A percentile compares a stretch with the other conserved stretches of the same genome.
phyloP scores from a whole-genome alignment of 257 asterid genomes.

The Plantago ovata region DNA sequence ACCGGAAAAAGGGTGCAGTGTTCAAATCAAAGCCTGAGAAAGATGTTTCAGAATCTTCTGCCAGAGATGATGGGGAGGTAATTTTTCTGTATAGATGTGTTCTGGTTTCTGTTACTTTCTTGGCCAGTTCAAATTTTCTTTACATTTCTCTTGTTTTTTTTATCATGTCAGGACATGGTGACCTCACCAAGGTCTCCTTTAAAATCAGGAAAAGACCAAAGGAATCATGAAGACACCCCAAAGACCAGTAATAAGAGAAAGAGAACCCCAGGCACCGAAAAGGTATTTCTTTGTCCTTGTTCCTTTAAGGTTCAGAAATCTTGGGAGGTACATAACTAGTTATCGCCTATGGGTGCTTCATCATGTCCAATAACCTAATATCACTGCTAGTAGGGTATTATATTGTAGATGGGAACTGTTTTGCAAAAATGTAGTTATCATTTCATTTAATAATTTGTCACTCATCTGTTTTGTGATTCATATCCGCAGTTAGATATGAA shows the following conservation, averaged over 20 bases:
- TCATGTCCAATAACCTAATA: too few species aligned
- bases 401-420: conserved; percentile 1
- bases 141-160: conserved; percentile 17
- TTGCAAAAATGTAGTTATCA: background rate
- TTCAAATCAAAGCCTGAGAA: conserved; percentile 42
- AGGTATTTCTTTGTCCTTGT: conserved; percentile 33
- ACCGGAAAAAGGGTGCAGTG: conserved; percentile 46
- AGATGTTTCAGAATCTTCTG: conserved; percentile 35
- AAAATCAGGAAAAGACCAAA: conserved; percentile 46
- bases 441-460: too few species aligned
- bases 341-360: too few species aligned
- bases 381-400: background rate
- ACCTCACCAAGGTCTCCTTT: conserved; percentile 44
- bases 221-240: conserved; percentile 46
- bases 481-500: background rate
- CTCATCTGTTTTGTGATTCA: background rate
- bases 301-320: background rate
- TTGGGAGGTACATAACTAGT: conserved; percentile 2
- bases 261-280: conserved; percentile 47
- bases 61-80: conserved; percentile 46
- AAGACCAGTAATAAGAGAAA: conserved; percentile 58
- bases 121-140: conserved; percentile 5
- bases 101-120: conserved; percentile 17
- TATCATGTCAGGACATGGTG: conserved; percentile 32
- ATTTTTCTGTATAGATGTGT: conserved; percentile 12